Conservation (phyloP, 73 alveolate genomes). For the Paramecium sexaurelia region DNA sequence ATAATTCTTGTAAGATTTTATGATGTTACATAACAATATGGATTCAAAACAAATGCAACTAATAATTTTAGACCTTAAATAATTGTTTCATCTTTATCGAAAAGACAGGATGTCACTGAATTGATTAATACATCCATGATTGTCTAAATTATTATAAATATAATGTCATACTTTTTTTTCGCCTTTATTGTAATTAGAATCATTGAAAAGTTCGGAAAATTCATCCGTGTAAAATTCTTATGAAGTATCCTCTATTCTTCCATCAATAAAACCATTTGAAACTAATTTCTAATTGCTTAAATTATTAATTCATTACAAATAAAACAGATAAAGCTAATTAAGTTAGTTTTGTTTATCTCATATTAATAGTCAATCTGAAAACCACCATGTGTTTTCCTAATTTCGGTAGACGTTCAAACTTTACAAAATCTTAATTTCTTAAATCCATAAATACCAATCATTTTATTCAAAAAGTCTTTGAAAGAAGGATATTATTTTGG, state of each 20-base stretch:
- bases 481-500: constrained; percentile 61
- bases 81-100: constrained; percentile 14
- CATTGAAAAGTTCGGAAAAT: constrained; percentile 42
- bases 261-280: constrained; percentile 34
- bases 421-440: constrained; percentile 16
- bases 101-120: background rate
- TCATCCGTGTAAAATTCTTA: constrained; percentile 20
- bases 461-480: constrained; percentile 57
- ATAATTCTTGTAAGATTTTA: background rate
- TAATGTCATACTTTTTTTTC: background rate
- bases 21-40: background rate
- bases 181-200: background rate
- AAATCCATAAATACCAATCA: constrained; percentile 38
- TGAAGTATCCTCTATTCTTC: background rate
- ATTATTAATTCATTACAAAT: background rate
- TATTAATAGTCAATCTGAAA: constrained; percentile 30
- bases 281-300: background rate
- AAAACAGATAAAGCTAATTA: background rate
- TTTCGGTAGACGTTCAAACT: constrained; percentile 8
- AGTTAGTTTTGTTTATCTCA: constrained; percentile 7
- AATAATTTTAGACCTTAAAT: constrained; percentile 15
- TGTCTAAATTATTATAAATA: background rate
- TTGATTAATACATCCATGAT: constrained; percentile 1
- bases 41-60: constrained; percentile 27
- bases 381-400: constrained; percentile 27